phyloP scores from a whole-genome alignment of 2,329 filamentous ascomycete genomes.

The Shiraia bambusicola region DNA sequence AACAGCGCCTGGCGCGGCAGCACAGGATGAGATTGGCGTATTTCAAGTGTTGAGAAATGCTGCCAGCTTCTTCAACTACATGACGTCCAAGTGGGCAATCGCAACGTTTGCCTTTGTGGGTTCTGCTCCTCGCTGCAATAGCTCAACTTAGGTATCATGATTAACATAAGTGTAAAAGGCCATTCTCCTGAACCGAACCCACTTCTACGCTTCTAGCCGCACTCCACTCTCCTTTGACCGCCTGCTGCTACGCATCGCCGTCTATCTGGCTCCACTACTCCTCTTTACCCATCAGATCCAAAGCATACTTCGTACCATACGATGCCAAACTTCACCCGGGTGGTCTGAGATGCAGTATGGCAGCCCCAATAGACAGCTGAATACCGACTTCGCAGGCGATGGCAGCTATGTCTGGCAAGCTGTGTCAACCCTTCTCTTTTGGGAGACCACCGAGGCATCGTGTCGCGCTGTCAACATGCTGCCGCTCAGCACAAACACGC shows the following conservation, averaged over 20 bases:
- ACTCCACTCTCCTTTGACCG: conserved; percentile 75
- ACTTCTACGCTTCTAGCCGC: conserved; percentile 88
- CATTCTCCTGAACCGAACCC: conserved; percentile 83
- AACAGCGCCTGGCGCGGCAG: conserved; percentile 37
- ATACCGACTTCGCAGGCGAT: conserved; percentile 55
- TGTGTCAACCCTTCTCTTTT: conserved; percentile 71
- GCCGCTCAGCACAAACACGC: conserved; percentile 53
- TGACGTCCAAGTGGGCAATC: conserved; percentile 70
- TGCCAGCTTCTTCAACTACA: conserved; percentile 83
- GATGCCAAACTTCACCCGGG: conserved; percentile 73
- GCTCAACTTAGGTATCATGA: conserved; percentile 4
- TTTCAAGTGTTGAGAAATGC: conserved; percentile 65
- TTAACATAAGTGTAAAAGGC: conserved; percentile 52
- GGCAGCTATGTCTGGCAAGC: conserved; percentile 71
- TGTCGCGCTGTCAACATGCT: conserved; percentile 75
- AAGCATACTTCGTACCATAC: conserved; percentile 76
- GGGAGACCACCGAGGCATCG: conserved; percentile 71
- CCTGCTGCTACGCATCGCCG: conserved; percentile 50
- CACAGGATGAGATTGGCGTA: conserved; percentile 44
- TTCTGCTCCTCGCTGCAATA: conserved; percentile 1
- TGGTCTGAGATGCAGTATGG: conserved; percentile 52
- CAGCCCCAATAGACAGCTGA: conserved; percentile 44
- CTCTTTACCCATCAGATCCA: conserved; percentile 61
- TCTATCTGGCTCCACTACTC: conserved; percentile 36
- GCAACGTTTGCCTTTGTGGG: conserved; percentile 76